Base-by-base conservation (phyloP, 83 land plant species). In the Picea abies region DNA sequence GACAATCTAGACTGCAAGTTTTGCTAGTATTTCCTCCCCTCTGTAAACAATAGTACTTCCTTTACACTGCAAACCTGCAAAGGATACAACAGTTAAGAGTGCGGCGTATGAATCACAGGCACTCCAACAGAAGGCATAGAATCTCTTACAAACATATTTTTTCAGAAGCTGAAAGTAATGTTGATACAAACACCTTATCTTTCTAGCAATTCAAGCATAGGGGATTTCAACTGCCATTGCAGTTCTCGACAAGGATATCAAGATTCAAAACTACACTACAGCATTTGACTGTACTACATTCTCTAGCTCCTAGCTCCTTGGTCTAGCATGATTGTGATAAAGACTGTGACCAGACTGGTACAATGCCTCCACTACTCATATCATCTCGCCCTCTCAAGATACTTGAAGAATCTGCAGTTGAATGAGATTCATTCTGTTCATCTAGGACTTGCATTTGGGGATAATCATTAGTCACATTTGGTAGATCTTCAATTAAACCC, bases 311-410 rank as follows among this genome's bases (percentile, higher is more conserved):
- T 83, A 85, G 77, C 77, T 73, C 58, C 82, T 69, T 68, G 69
- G 83, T 49, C 80, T 63, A 60, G 37, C 63, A 84, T 52, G 23
- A 67, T 84, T 26, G 76, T 32, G 89, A 86, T 82, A 83, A 72
- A n/a, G 73, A 32, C 58, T 90, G 70, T 64, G 92, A 88, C 94
- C 94, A 92, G 56, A 90, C 92, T 23, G 94, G 94, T 70, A 92
- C 94, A 47, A 90, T 78, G n/a, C 92, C 94, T 41, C 94, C 89
- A 82, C 86, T 85, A 37, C 91, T 85, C 66, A 47, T 47, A 44
- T 73, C 77, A 73, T 81, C 88, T 82, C 87, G 83, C 58, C 89
- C 60, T 63, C 82, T 79, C 63, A 62, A 80, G 37, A 26, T 82
- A 72, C 89, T 88, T 8, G 92, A 84, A 67, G 92, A 86, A 52